Percentiles rank a stretch among this genome's conserved stretches.
Conservation (phyloP, 345 rosid species). For the Lumnitzera littorea region DNA sequence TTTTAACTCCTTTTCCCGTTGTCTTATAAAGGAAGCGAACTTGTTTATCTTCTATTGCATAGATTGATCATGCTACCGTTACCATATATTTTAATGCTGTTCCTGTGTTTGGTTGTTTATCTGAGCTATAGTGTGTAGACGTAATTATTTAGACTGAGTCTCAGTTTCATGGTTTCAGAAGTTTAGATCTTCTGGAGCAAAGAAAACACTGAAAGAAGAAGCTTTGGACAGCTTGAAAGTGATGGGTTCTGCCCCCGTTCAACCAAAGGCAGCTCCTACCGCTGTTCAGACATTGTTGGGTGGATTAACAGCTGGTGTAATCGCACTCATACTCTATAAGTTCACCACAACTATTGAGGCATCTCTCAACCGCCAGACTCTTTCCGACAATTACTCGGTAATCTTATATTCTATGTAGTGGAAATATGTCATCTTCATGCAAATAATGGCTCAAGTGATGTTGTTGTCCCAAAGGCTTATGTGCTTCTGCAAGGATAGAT, state of each 20-base stretch:
- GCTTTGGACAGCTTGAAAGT: slow-evolving; percentile 70
- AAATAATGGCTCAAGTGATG: no score
- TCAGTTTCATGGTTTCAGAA: slow-evolving; percentile 31
- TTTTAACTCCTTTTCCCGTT: not conserved
- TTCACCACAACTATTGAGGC: slow-evolving; percentile 74
- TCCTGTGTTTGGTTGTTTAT: no score
- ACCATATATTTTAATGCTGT: no score
- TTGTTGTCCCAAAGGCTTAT: no score
- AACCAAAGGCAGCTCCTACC: slow-evolving; percentile 51
- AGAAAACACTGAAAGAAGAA: slow-evolving; percentile 62
- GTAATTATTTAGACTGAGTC: slow-evolving; percentile 2
- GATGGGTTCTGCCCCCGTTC: slow-evolving; percentile 46
- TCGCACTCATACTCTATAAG: slow-evolving; percentile 81
- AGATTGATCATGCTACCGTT: no score
- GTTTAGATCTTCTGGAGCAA: slow-evolving; percentile 59
- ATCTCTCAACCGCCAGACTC: slow-evolving; percentile 63
- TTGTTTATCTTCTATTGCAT: no score
- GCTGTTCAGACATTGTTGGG: slow-evolving; percentile 77
- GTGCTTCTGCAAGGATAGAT: no score
- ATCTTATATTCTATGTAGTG: slow-evolving; percentile 5
- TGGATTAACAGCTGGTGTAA: slow-evolving; percentile 64
- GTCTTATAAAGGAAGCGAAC: not conserved
- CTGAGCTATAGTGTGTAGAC: no score
- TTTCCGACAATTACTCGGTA: slow-evolving; percentile 73
- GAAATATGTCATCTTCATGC: no score